phyloP scores from a whole-genome alignment of 768 basidiomycete genomes.

The Boletus huronensis region DNA sequence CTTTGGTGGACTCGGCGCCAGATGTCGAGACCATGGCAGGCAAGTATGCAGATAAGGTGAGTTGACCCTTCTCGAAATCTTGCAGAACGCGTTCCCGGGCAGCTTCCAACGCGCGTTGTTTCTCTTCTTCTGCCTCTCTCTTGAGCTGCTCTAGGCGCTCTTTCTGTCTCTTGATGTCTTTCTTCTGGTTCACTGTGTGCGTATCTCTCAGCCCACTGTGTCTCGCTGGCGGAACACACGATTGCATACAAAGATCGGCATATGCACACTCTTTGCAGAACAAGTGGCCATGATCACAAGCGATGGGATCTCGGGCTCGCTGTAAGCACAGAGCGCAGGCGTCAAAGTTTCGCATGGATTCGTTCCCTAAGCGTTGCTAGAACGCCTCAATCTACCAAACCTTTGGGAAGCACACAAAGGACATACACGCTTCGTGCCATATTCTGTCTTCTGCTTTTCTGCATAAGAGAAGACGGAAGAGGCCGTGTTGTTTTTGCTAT shows the following conservation, averaged over 20 bases:
- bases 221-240: slow-evolving; percentile 1
- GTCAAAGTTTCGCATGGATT: slow-evolving; percentile 90
- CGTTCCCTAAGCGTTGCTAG: slow-evolving; percentile 58
- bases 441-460: slow-evolving; percentile 75
- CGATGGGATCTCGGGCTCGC: slow-evolving; percentile 76
- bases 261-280: slow-evolving; percentile 97
- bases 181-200: slow-evolving; percentile 78
- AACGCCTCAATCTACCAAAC: neutral
- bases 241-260: slow-evolving; percentile 67
- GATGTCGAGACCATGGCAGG: slow-evolving; percentile 37
- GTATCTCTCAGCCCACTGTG: slow-evolving; percentile 6
- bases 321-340: slow-evolving; percentile 88
- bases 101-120: slow-evolving; percentile 57
- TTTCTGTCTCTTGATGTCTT: slow-evolving; percentile 90
- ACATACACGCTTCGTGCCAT: slow-evolving; percentile 75
- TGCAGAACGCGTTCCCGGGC: slow-evolving; percentile 85
- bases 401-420: neutral
- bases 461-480: slow-evolving; percentile 89
- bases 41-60: slow-evolving; percentile 54
- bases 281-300: slow-evolving; percentile 82
- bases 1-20: slow-evolving; percentile 33
- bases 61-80: slow-evolving; percentile 88
- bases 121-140: slow-evolving; percentile 79
- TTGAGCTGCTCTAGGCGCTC: slow-evolving; percentile 68
- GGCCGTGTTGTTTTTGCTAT: slow-evolving; percentile 88